Evolutionary conservation across 1,284 basidiomycete species (phyloP).

Genomic region (Ceratobasidium sp.): DNA sequence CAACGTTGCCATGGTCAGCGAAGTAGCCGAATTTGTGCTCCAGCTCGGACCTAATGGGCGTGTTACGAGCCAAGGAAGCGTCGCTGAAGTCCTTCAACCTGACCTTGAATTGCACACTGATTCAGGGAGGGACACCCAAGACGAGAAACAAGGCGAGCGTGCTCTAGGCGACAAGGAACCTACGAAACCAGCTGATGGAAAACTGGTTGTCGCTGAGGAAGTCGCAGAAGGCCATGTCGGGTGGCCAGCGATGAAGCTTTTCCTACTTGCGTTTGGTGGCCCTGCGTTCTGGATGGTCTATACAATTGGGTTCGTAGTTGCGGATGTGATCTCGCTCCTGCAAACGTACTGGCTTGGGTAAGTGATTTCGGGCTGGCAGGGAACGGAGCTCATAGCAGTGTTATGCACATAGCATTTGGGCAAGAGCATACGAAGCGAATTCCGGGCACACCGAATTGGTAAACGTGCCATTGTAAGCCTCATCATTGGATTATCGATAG

Average conservation of each 20-base stretch:
- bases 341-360: slow-evolving; percentile 47
- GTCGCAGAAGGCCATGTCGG: slow-evolving; percentile 64
- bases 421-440: slow-evolving; percentile 52
- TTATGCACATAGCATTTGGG: slow-evolving; percentile 49
- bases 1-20: slow-evolving; percentile 53
- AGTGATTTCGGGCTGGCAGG: not conserved
- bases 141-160: slow-evolving; percentile 46
- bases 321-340: slow-evolving; percentile 37
- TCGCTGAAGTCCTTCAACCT: slow-evolving; percentile 56
- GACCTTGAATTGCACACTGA: slow-evolving; percentile 46
- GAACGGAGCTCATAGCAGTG: not conserved
- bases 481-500: slow-evolving; percentile 32
- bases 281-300: slow-evolving; percentile 53
- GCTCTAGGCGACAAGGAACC: slow-evolving; percentile 48
- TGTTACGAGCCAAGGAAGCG: slow-evolving; percentile 58
- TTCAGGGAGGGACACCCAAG: slow-evolving; percentile 52
- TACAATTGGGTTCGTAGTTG: slow-evolving; percentile 24
- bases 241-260: slow-evolving; percentile 52
- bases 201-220: slow-evolving; percentile 66
- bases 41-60: slow-evolving; percentile 58
- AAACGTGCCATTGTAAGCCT: slow-evolving; percentile 46
- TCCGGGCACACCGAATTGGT: slow-evolving; percentile 48
- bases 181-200: slow-evolving; percentile 53
- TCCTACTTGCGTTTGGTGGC: slow-evolving; percentile 53
- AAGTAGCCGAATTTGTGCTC: slow-evolving; percentile 53